Base-by-base conservation (phyloP, 441 rosid genomes). In the Melastoma candidum region DNA sequence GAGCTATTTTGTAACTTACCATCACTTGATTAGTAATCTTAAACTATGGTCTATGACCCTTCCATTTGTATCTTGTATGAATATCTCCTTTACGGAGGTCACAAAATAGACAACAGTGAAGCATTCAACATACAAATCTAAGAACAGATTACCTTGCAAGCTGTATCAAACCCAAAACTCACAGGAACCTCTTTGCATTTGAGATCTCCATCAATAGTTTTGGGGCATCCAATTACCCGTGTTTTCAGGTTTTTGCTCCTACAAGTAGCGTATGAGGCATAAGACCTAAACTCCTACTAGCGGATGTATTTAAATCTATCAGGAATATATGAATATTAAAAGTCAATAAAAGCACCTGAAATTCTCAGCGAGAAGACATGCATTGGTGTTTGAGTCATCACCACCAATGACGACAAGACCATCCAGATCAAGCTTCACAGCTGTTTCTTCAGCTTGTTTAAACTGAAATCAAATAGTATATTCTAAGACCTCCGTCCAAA, bases 361-460 rank as follows among this genome's bases (percentile, higher is more conserved):
- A 73, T 90, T 73, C 70, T 90, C 99, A 65, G 97, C 97, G 61
- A 94, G 95, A 56, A 94, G 97, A 75, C 99, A 94, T 64, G 97
- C 97, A 63, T 94, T 94, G 7, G 97, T 94, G 74, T 94, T 94
- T 54, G 99, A 94, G 75, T 94, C 99, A 74, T 94, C 99, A 62
- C 99, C 99, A 65, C 99, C 99, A 51, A 94, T 94, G 54, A 94
- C 97, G 56, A 87, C 68, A 51, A 94, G 81, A 61, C 99, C 99
- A 63, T 89, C 97, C 80, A 93, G 63, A 68, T 89, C 94, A 26
- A 89, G 97, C 71, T 83, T 89, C 71, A 58, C 22, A 7, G 72
- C 89, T 7, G 99, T 89, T 73, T 93, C 99, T 73, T 87, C 93
- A 60, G 95, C 99, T 89, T 84, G 96, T 69, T 87, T 83, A 63